A percentile compares a stretch with the other conserved stretches of the same genome.
These are phyloP conservation scores for Straminergon stramineum DNA, from an alignment of 225 moss, liverwort and hornwort genomes.

Conservation along the genomic window DNA sequence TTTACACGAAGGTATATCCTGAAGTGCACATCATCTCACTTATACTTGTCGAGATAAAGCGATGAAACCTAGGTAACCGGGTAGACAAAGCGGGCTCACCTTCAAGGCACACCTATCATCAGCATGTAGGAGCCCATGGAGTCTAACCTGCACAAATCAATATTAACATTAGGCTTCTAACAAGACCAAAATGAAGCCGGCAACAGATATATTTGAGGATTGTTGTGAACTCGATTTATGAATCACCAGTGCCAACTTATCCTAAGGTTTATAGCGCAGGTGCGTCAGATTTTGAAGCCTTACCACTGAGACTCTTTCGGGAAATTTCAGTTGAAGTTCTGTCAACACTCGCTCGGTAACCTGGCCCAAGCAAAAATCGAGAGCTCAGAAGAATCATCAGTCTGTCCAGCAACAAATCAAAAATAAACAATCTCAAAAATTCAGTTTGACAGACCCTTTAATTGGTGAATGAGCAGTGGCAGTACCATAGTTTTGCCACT, in stretches of 20 bases:
- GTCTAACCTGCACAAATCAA: slow-evolving; percentile 54
- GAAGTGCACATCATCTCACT: not conserved
- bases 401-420: not conserved
- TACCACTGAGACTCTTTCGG: slow-evolving; percentile 65
- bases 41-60: slow-evolving; percentile 4
- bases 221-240: not conserved
- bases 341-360: slow-evolving; percentile 78
- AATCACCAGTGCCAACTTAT: not conserved
- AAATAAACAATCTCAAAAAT: not conserved
- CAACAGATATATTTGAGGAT: not conserved
- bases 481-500: slow-evolving; percentile 86
- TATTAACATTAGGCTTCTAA: not conserved
- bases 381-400: not conserved
- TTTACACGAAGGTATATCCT: not conserved
- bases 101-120: slow-evolving; percentile 86
- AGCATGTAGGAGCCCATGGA: slow-evolving; percentile 81
- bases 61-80: not conserved
- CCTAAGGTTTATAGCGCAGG: not conserved
- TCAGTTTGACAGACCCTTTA: not conserved
- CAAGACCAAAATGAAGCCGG: not conserved
- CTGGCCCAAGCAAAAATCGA: slow-evolving; percentile 8
- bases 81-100: slow-evolving; percentile 31
- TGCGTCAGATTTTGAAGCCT: not conserved
- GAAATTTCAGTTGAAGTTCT: slow-evolving; percentile 51
- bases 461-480: not conserved